These are phyloP conservation scores for Phytophthora multivora DNA, from an alignment of 352 stramenopile genomes.

Conservation along the genomic window DNA sequence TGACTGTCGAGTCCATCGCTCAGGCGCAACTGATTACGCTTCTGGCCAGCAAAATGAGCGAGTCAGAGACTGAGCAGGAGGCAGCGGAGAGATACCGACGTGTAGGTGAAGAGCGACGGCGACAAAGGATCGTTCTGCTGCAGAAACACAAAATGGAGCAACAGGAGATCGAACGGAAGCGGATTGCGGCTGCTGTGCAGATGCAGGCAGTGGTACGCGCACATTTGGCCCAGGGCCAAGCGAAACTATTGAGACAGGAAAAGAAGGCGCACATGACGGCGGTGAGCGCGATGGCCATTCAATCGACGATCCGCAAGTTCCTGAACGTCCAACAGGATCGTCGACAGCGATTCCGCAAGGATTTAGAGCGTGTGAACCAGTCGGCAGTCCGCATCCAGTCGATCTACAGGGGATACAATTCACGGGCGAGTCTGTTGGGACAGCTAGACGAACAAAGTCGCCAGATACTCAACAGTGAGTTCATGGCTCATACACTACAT, in stretches of 20 bases:
- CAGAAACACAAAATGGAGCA: slow-evolving; percentile 60
- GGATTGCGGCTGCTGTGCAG: slow-evolving; percentile 38
- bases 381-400: slow-evolving; percentile 70
- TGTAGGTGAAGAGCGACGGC: slow-evolving; percentile 54
- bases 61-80: slow-evolving; percentile 18
- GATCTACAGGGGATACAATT: slow-evolving; percentile 72
- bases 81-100: slow-evolving; percentile 49
- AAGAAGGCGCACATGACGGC: slow-evolving; percentile 59
- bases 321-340: slow-evolving; percentile 47
- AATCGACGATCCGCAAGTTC: slow-evolving; percentile 71
- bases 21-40: slow-evolving; percentile 56
- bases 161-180: slow-evolving; percentile 49
- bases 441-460: slow-evolving; percentile 42
- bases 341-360: slow-evolving; percentile 47
- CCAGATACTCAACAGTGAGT: slow-evolving; percentile 14
- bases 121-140: slow-evolving; percentile 57
- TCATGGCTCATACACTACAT: slow-evolving; percentile 6
- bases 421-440: slow-evolving; percentile 42
- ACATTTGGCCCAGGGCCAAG: slow-evolving; percentile 44
- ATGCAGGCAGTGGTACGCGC: slow-evolving; percentile 60
- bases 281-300: slow-evolving; percentile 66
- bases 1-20: slow-evolving; percentile 64
- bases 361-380: slow-evolving; percentile 67
- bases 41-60: slow-evolving; percentile 43
- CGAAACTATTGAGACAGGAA: slow-evolving; percentile 38